These are phyloP conservation scores for Lipomyces mesembrius DNA, from an alignment of 805 yeast species.

Conservation along the genomic window DNA sequence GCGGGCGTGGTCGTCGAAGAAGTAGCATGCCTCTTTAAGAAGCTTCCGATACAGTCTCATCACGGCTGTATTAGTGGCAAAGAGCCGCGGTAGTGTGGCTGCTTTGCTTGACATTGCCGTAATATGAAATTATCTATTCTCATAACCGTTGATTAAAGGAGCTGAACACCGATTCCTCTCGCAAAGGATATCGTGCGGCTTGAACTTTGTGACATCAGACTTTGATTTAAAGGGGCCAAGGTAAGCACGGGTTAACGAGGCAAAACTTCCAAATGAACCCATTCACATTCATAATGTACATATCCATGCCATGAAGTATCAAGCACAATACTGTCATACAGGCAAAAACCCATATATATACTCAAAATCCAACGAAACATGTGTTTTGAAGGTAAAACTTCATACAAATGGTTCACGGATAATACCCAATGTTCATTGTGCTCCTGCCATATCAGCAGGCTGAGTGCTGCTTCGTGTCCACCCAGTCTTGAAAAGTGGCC, in stretches of 20 bases:
- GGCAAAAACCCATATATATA: neutral
- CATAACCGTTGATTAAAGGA: too few species aligned
- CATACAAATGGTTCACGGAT: neutral
- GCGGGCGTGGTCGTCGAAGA: slow-evolving; percentile 22
- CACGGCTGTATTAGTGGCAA: neutral
- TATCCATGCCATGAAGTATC: neutral
- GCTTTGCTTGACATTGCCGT: neutral
- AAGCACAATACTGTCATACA: too few species aligned
- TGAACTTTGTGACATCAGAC: too few species aligned
- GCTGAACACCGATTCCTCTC: too few species aligned
- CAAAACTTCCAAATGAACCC: too few species aligned
- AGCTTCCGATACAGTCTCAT: slow-evolving; percentile 1
- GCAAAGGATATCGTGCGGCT: too few species aligned
- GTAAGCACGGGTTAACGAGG: too few species aligned
- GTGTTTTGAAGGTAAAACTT: neutral
- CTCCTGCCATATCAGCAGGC: neutral
- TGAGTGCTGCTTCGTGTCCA: slow-evolving; percentile 21
- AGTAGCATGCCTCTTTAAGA: slow-evolving; percentile 6
- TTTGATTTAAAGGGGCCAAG: too few species aligned
- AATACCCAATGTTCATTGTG: neutral
- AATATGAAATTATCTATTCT: neutral
- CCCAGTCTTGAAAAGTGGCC: slow-evolving; percentile 31
- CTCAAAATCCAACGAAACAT: neutral
- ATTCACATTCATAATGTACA: neutral
- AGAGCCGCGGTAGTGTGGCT: neutral